Evolutionary conservation across 2,329 filamentous ascomycete species (phyloP).

Genomic region (Aspergillus proliferans): DNA sequence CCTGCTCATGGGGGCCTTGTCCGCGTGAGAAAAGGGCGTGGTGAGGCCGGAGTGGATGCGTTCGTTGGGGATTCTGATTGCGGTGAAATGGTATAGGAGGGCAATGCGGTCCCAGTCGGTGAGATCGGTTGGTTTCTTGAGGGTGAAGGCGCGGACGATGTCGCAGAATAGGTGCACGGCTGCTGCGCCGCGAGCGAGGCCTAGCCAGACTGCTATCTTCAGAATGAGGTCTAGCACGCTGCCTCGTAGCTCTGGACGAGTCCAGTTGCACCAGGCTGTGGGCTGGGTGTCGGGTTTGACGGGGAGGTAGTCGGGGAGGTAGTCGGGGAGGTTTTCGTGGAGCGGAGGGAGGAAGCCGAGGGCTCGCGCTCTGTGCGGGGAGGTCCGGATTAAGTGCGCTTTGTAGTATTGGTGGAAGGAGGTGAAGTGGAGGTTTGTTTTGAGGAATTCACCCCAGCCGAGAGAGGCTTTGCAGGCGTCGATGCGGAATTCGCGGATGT

Average conservation of each 20-base stretch:
- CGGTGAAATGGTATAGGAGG: constrained; percentile 11
- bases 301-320: constrained; percentile 10
- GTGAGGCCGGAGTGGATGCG: constrained; percentile 4
- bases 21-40: constrained; percentile 7
- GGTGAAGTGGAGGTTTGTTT: constrained; percentile 15
- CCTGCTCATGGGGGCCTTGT: constrained; percentile 1
- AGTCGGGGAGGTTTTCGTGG: constrained; percentile 4
- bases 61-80: constrained; percentile 8
- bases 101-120: constrained; percentile 3
- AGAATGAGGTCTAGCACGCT: constrained; percentile 13
- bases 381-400: constrained; percentile 4
- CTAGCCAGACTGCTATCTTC: constrained; percentile 21
- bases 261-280: constrained; percentile 10
- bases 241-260: constrained; percentile 1
- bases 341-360: constrained; percentile 15
- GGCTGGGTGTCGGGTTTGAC: constrained; percentile 2
- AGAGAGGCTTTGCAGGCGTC: constrained; percentile 15
- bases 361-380: constrained; percentile 11
- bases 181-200: constrained; percentile 18
- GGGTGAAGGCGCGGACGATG: constrained; percentile 16
- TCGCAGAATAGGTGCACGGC: constrained; percentile 26
- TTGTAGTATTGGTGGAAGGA: constrained; percentile 16
- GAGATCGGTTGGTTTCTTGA: constrained; percentile 4
- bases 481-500: constrained; percentile 13
- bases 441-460: constrained; percentile 11